Conservation (phyloP, 2,329 filamentous ascomycete species). For the Aureobasidium sp. region DNA sequence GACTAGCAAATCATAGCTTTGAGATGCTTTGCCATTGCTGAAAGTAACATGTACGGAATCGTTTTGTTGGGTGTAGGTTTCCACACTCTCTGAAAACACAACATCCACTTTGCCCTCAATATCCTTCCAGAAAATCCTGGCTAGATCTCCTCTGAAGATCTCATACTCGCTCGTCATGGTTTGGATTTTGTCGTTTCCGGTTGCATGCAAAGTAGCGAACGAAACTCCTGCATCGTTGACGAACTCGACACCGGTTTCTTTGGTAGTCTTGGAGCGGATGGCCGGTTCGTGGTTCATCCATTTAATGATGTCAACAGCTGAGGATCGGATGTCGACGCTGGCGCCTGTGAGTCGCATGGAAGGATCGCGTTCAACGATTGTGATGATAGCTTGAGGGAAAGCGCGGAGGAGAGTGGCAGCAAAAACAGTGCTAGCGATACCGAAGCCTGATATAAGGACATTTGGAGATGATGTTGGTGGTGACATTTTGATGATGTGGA, state of each 20-base stretch:
- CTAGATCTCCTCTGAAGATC: conserved; percentile 28
- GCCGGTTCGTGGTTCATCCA: conserved; percentile 26
- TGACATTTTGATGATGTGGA: too few relatives aligned
- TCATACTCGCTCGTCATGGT: conserved; percentile 29
- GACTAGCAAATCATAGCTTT: conserved; percentile 41
- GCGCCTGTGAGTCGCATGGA: conserved; percentile 24
- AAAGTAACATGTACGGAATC: conserved; percentile 34
- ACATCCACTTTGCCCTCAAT: conserved; percentile 32
- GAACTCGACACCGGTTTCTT: conserved; percentile 26
- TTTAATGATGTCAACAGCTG: conserved; percentile 27
- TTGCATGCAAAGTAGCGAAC: conserved; percentile 23
- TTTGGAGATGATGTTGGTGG: conserved; percentile 14
- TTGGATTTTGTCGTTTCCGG: conserved; percentile 26
- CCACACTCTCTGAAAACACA: conserved; percentile 31
- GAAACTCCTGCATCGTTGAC: conserved; percentile 21
- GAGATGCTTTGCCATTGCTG: conserved; percentile 26
- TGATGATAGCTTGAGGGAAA: conserved; percentile 24
- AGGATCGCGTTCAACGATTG: conserved; percentile 28
- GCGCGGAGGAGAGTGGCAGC: conserved; percentile 29
- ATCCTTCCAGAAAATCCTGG: conserved; percentile 25
- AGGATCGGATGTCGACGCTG: conserved; percentile 27
- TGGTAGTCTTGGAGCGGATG: conserved; percentile 19
- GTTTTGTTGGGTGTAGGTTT: conserved; percentile 19
- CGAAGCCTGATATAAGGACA: conserved; percentile 28
- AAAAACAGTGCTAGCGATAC: conserved; percentile 27